Base-by-base conservation (phyloP, 257 asterid genomes). In the Catharanthus roseus region DNA sequence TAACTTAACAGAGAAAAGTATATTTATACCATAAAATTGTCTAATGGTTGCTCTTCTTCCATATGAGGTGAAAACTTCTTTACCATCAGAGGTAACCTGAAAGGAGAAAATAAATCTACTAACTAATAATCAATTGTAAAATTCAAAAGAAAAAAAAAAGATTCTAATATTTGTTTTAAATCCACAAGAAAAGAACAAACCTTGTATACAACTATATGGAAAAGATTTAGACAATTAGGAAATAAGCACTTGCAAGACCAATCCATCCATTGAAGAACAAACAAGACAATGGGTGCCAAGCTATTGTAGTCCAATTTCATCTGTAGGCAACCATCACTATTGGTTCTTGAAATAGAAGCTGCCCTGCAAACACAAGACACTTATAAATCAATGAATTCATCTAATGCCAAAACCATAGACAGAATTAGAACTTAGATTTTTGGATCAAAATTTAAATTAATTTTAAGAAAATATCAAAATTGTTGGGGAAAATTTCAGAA, bases 31-130 rank as follows among this genome's bases (percentile, higher is more conserved):
- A 49, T 87, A 87, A 72, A 87, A 87, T 65, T 85, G 86, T 28
- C 84, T 76, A 31, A 87, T 72, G 65, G 86, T 83, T 68, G 89
- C 89, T 75, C 81, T 87, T 80, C 89, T 82, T 55, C 86, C 88
- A 33, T 84, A 72, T 60, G 82, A 77, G 44, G 83, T 70, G 34
- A 80, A 65, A 70, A 67, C 82, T 65, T 72, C 76, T 72, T 77
- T 84, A 42, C 71, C 79, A 67, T 82, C 87, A 57, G 77, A 72
- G 47, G 75, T 73, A 72, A 84, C 85, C 93, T 87, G 80, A 68
- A 75, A 67, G 64, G 57, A 11, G 57, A 11, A 65, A 39, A 42
- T 18, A 9, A 49, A 11, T 24, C 34, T n/a, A 24, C 44, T 41
- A 49, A 24, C 44, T 41, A 49, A 68, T 42, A 66, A 60, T 31